Percentiles rank a stretch among this genome's conserved stretches.
Evolutionary conservation across 108 stramenopile species (phyloP).

Genomic region (Nitzschia sp.): DNA sequence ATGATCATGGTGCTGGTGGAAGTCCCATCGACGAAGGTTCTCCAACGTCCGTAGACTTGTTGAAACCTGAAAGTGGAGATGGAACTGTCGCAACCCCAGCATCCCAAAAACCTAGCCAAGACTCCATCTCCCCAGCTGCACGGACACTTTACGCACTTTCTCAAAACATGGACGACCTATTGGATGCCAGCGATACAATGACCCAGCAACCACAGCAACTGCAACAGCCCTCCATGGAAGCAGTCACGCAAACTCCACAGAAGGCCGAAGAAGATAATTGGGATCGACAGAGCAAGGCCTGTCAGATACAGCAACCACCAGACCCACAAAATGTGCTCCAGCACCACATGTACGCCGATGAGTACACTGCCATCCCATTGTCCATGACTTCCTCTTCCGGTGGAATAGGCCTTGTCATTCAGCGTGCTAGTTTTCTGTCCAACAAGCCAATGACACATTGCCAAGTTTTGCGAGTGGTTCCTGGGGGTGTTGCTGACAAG

Average conservation of each 20-base stretch:
- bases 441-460: not conserved
- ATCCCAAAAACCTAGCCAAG: not conserved
- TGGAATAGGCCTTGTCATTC: conserved; percentile 13
- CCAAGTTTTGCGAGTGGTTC: conserved; percentile 5
- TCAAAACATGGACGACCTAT: conserved; percentile 33
- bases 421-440: conserved; percentile 9
- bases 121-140: conserved; percentile 22
- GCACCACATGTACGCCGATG: not conserved
- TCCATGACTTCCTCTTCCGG: not conserved
- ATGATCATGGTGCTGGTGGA: not conserved
- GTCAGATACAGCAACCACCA: not conserved
- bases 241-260: not conserved
- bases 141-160: conserved; percentile 33
- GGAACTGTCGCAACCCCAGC: not conserved
- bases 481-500: conserved; percentile 1
- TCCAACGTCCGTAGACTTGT: conserved; percentile 10
- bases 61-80: conserved; percentile 6
- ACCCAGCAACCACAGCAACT: not conserved
- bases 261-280: not conserved
- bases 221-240: not conserved
- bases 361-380: not conserved
- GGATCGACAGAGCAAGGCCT: not conserved
- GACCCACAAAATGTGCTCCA: not conserved
- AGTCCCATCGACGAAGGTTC: not conserved
- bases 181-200: not conserved